Conservation (phyloP, 345 rosid genomes). For the Acer yangbiense region DNA sequence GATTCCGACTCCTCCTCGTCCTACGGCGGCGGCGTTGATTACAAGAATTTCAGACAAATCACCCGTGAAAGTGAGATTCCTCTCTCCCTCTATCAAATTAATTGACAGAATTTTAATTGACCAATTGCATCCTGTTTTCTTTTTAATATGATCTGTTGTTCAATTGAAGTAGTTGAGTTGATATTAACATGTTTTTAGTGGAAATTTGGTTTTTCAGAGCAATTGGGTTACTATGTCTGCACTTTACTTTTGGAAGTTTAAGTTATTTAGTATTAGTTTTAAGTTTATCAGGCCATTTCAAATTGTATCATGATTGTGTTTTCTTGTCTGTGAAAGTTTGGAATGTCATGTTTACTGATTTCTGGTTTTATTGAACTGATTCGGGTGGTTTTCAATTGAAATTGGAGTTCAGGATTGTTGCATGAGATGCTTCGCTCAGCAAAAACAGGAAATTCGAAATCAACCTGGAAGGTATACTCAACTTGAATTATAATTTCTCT, state of each 20-base stretch:
- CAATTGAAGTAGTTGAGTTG: not conserved
- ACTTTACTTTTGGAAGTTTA: too few relatives aligned
- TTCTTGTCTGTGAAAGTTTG: not conserved
- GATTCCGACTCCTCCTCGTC: constrained; percentile 88
- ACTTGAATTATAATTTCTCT: constrained; percentile 11
- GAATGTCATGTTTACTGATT: not conserved
- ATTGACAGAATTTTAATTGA: too few relatives aligned
- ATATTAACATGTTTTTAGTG: too few relatives aligned
- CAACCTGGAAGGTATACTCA: constrained; percentile 83
- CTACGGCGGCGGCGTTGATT: constrained; percentile 51
- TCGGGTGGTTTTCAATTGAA: not conserved
- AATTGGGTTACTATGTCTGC: too few relatives aligned
- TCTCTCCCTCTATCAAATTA: not conserved
- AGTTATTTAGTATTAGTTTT: not conserved
- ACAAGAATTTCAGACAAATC: constrained; percentile 77
- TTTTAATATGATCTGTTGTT: not conserved
- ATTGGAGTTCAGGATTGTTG: constrained; percentile 65
- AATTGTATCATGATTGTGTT: too few relatives aligned
- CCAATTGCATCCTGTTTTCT: too few relatives aligned
- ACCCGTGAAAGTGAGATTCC: constrained; percentile 83
- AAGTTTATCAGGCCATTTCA: not conserved
- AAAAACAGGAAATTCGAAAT: constrained; percentile 75
- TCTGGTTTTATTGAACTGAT: not conserved
- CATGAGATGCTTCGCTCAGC: constrained; percentile 93
- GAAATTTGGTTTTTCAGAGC: too few relatives aligned